Base-by-base conservation (phyloP, 2,329 filamentous ascomycete species). In the Xylaria sp. region DNA sequence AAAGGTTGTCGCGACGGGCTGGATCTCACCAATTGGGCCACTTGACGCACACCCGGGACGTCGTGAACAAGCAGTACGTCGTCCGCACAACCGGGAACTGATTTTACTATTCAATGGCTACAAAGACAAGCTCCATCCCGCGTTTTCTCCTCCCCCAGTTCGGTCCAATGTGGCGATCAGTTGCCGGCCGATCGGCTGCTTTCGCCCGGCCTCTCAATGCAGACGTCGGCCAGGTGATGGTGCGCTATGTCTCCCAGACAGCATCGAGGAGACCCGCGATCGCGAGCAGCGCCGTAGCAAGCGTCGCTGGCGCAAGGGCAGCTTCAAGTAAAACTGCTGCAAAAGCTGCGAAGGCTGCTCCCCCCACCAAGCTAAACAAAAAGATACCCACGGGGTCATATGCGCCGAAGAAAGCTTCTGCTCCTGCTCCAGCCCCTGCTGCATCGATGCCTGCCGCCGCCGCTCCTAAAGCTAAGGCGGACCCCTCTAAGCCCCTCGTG, bases 61-160 rank as follows among this genome's bases (percentile, higher is more conserved):
- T 3, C 23, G 4, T 51, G 4, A n/a, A 57, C 44, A 58, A 57
- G 30, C 16, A 48, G 55, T 48, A 8, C 37, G 49, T 35, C 34
- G 23, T 51, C 60, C 44, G 57, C n/a, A 50, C 49, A 50, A 58
- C 54, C 53, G 57, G 59, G 52, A 48, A 39, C 39, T 11, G 10
- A 19, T 4, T 19, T 47, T 42, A 2, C 30, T 10, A 30, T 35
- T n/a, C 48, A 57, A 77, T 83, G 78, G 72, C 79, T 54, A 68
- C 73, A 50, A 78, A 78, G 44, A 74, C 78, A n/a, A 74, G 78
- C 23, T 72, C 79, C 63, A 88, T 89, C 63, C 86, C 86, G 35
- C 81, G 81, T 52, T 89, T 89, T 70, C 80, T 90, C n/a, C 80
- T 90, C 47, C 87, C 87, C 3, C 80, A 84, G 62, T 79, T 82